Conservation (phyloP, 345 rosid species). For the Carallia pectinifolia region DNA sequence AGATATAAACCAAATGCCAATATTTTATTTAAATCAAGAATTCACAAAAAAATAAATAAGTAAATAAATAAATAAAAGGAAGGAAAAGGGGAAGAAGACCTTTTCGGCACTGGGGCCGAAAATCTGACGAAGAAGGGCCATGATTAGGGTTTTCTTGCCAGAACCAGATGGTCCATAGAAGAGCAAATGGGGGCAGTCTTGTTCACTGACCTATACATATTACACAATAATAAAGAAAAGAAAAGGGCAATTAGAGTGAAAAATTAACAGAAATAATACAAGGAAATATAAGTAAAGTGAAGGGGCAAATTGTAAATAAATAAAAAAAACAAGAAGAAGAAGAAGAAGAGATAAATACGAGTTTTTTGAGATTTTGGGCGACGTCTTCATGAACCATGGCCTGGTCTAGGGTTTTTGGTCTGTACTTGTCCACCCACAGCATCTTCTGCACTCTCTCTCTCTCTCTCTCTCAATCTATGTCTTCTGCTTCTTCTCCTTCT, state of each 20-base stretch:
- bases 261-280: background rate
- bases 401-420: slow-evolving; percentile 87
- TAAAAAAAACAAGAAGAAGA: background rate
- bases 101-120: slow-evolving; percentile 85
- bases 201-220: slow-evolving; percentile 64
- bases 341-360: slow-evolving; percentile 39
- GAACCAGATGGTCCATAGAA: slow-evolving; percentile 97
- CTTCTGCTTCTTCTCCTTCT: background rate
- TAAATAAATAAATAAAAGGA: background rate
- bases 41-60: background rate
- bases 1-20: background rate
- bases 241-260: background rate
- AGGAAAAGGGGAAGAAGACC: slow-evolving; percentile 32
- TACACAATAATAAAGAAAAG: background rate
- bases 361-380: slow-evolving; percentile 82
- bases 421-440: slow-evolving; percentile 99
- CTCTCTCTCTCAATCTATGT: background rate
- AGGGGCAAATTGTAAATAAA: too few relatives aligned
- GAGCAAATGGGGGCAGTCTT: slow-evolving; percentile 95
- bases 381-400: slow-evolving; percentile 73
- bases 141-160: slow-evolving; percentile 99
- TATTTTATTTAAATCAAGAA: background rate
- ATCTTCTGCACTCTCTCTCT: slow-evolving; percentile 45
- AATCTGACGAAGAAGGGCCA: slow-evolving; percentile 82
- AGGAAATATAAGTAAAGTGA: background rate